Base-by-base conservation (phyloP, 352 stramenopile genomes). In the Phytopythium kandeliae region DNA sequence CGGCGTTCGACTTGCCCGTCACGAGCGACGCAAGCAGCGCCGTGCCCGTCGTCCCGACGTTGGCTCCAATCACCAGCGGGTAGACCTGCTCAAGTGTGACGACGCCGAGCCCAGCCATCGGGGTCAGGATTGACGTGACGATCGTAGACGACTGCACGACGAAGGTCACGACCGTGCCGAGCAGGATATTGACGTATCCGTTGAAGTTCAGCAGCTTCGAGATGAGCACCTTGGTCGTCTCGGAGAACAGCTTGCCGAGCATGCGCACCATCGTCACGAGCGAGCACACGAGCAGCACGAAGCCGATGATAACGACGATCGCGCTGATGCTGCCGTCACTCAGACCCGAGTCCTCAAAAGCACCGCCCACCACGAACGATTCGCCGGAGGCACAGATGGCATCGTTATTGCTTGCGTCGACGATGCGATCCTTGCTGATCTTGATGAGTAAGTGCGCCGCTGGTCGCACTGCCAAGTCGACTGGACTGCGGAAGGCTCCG, bases 31-130 rank as follows among this genome's bases (percentile, higher is more conserved):
- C 86, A 21, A 97, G 56, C 38, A 98, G 51, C n/a, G 74, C 86
- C 40, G 89, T 97, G 10, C 85, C 67, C 0, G 89, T 97, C 22
- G 92, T 97, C 25, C 89, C 92, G 53, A 97, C 74, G 62, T 98
- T 97, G 53, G 92, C 86, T 59, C 89, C 92, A 35, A 98, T 76
- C 57, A 92, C 90, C 35, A 98, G 55, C 25, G 89, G 88, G 50
- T 92, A 86, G 55, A 97, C 92, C 48, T 85, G 80, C 49, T 97
- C 85, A 16, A 98, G 66, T 22, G 72, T 79, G 59, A 98, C 74
- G 28, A 95, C 75, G 54, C 79, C 83, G 25, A 96, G 62, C 33
- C 89, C 91, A 33, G 95, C 92, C 47, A 98, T 57, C 7, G 89
- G 92, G 19, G 87, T 96, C 38, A 85, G 64, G n/a, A 83, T 86